Conservation (phyloP, 257 asterid genomes). For the Thymus mandschuricus region DNA sequence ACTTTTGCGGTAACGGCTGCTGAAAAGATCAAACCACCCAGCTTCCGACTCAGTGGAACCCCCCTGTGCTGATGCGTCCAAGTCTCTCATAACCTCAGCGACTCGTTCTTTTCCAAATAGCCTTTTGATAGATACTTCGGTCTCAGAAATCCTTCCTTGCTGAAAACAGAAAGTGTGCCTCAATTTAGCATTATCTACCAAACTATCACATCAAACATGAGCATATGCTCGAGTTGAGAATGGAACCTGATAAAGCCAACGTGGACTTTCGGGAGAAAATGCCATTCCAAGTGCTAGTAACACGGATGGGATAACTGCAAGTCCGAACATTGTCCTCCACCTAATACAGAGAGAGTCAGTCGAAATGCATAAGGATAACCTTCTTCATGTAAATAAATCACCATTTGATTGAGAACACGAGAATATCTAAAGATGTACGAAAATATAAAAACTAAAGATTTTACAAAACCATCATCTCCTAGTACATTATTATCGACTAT, state of each 20-base stretch:
- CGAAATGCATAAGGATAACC: background rate
- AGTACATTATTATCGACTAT: background rate
- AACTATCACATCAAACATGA: slow-evolving; percentile 9
- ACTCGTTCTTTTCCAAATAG: slow-evolving; percentile 92
- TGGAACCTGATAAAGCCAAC: slow-evolving; percentile 89
- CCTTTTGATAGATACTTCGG: slow-evolving; percentile 70
- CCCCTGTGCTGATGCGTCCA: slow-evolving; percentile 71
- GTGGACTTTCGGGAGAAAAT: slow-evolving; percentile 95
- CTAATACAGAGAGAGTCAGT: slow-evolving; percentile 37
- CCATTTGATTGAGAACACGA: background rate
- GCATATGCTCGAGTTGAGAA: background rate
- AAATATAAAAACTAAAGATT: background rate
- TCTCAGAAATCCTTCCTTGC: slow-evolving; percentile 80
- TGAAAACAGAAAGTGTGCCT: slow-evolving; percentile 37
- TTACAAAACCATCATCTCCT: background rate
- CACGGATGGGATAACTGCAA: slow-evolving; percentile 76
- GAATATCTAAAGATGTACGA: background rate
- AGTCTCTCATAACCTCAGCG: slow-evolving; percentile 79
- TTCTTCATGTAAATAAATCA: background rate
- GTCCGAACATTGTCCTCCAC: slow-evolving; percentile 98
- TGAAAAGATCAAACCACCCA: slow-evolving; percentile 95
- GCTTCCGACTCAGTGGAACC: slow-evolving; percentile 88
- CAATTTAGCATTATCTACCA: slow-evolving; percentile 31
- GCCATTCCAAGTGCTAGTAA: slow-evolving; percentile 90
- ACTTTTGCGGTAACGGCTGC: slow-evolving; percentile 92